These are phyloP conservation scores for Simmondsia chinensis DNA, from an alignment of 148 eudicot genomes.

Conservation along the genomic window DNA sequence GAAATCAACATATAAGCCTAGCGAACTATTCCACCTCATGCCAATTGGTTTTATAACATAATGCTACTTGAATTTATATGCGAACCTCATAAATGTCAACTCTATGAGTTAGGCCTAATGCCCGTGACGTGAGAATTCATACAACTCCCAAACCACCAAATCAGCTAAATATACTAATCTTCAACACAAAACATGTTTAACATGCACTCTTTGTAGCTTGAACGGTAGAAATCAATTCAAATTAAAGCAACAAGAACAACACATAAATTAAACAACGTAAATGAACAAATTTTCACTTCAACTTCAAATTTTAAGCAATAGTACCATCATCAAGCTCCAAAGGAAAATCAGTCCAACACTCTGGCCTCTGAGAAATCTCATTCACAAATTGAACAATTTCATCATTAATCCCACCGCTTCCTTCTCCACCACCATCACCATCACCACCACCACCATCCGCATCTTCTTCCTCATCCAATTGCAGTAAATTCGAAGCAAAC, in stretches of 20 bases:
- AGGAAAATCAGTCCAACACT: constrained; percentile 66
- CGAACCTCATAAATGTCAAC: too few relatives aligned
- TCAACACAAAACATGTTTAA: too few relatives aligned
- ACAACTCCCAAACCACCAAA: too few relatives aligned
- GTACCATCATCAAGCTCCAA: constrained; percentile 35
- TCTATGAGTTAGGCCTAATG: too few relatives aligned
- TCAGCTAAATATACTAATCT: too few relatives aligned
- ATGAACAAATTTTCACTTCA: not conserved
- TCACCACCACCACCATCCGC: constrained; percentile 15
- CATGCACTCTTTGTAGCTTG: too few relatives aligned
- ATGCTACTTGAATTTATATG: too few relatives aligned
- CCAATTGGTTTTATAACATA: too few relatives aligned
- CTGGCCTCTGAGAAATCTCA: constrained; percentile 26
- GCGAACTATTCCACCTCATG: too few relatives aligned
- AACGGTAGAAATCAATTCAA: too few relatives aligned
- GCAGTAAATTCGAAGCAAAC: constrained; percentile 42
- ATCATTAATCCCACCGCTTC: constrained; percentile 28
- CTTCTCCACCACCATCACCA: constrained; percentile 7
- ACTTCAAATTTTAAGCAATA: not conserved
- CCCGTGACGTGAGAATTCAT: too few relatives aligned
- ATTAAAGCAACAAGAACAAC: not conserved
- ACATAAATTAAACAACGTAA: not conserved
- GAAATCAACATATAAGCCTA: too few relatives aligned
- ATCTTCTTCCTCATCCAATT: constrained; percentile 26
- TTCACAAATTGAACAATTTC: constrained; percentile 46